Base-by-base conservation (phyloP, 768 basidiomycete genomes). In the Mycena rebaudengoi region DNA sequence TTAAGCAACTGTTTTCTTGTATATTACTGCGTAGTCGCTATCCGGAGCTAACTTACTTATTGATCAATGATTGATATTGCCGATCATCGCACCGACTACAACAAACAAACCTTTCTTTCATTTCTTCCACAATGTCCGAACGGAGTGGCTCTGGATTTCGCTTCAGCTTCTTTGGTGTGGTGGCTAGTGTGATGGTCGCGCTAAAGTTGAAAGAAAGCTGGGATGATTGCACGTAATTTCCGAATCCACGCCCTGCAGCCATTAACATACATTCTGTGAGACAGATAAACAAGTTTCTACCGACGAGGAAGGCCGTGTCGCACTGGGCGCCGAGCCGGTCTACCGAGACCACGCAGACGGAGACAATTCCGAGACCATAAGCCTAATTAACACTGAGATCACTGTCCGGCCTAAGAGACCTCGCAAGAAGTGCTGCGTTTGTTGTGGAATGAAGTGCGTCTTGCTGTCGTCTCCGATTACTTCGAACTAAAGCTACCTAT, bases 391-490 rank as follows among this genome's bases (percentile, higher is more conserved):
- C 55, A 74, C 77, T 1, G 75, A 77, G 50, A 69, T 69, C 28
- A 75, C 68, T 20, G 67, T 66, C 13, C 69, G 74, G 23, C 74
- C 76, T 12, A 78, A 74, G 58, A 74, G 76, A 65, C 76, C 74
- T 50, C 74, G 69, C 56, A 66, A 60, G 26, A 75, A 77, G 14
- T 85, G 82, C 67, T 87, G 85, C 65, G 71, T 85, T 25, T 86
- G 85, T 75, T 86, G 83, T 69, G 85, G 85, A 16, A 26, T 83
- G 44, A 74, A 82, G 85, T 86, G 52, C 58, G 83, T 73, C 18
- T 66, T 45, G 54, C 70, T 39, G 14, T 48, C 39, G 20, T 43
- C 29, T n/a, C 21, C 35, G 23, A 20, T 16, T 21, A 18, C 26
- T 45, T 46, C 30, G 53, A 20, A 46, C 32, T 43, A 26, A 43